A percentile compares a stretch with the other conserved stretches of the same genome.
These are phyloP conservation scores for Davidsoniella virescens DNA, from an alignment of 2,329 filamentous ascomycete species.

Conservation along the genomic window DNA sequence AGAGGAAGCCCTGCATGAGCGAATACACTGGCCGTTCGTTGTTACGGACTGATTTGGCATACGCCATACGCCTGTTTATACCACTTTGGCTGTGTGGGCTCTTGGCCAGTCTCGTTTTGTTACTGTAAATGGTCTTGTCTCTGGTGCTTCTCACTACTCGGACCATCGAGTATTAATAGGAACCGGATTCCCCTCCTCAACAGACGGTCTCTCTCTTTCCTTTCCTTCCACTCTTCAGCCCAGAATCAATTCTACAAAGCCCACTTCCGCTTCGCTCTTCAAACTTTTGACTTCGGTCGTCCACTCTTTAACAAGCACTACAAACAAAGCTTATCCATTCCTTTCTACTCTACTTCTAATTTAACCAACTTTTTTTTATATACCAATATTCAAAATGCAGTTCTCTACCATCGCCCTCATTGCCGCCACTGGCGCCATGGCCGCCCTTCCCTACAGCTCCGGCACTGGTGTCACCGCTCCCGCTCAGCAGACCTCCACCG, in stretches of 20 bases:
- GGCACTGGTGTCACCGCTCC: slow-evolving; percentile 17
- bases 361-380: slow-evolving; percentile 16
- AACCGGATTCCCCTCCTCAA: slow-evolving; percentile 3
- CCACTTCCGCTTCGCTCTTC: slow-evolving; percentile 25
- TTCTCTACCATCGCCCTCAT: slow-evolving; percentile 31
- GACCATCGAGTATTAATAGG: slow-evolving; percentile 9
- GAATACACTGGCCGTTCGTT: no score
- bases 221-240: slow-evolving; percentile 25
- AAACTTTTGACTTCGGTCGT: slow-evolving; percentile 37
- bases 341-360: slow-evolving; percentile 16
- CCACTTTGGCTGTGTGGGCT: no score
- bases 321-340: slow-evolving; percentile 22
- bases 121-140: no score
- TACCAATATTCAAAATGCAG: slow-evolving; percentile 36
- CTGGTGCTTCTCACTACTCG: no score
- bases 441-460: slow-evolving; percentile 17
- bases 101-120: no score
- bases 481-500: slow-evolving; percentile 30
- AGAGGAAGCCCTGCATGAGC: no score
- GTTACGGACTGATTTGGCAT: no score
- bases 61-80: no score
- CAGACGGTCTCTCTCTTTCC: slow-evolving; percentile 13
- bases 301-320: slow-evolving; percentile 33
- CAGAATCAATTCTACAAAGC: slow-evolving; percentile 25
- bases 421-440: slow-evolving; percentile 32